Conservation (phyloP, 148 eudicot genomes). For the Pouteria glomerata region DNA sequence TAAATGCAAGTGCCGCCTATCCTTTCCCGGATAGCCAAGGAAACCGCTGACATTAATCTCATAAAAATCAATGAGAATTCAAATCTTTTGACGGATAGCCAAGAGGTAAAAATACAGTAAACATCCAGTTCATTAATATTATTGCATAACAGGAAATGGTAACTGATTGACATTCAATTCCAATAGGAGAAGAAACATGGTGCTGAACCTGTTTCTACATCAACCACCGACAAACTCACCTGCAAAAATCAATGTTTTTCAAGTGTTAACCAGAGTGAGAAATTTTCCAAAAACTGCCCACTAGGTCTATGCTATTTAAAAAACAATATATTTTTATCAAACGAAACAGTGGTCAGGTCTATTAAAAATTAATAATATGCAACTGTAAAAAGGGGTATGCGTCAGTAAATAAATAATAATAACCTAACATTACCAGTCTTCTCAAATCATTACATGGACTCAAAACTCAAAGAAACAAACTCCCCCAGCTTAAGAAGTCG, state of each 20-base stretch:
- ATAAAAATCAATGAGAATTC: background rate
- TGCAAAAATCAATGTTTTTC: background rate
- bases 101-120: background rate
- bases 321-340: no score
- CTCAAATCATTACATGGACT: no score
- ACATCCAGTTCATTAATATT: constrained; percentile 6
- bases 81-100: background rate
- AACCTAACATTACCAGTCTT: no score
- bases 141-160: constrained; percentile 8
- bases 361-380: background rate
- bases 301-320: background rate
- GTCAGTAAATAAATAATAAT: no score
- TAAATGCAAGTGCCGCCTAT: no score
- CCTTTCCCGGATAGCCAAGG: no score
- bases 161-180: background rate
- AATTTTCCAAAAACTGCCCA: background rate
- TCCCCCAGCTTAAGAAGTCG: no score
- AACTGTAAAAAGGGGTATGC: no score
- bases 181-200: constrained; percentile 1
- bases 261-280: background rate
- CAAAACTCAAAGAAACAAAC: no score
- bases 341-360: background rate
- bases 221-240: constrained; percentile 2
- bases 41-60: no score
- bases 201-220: background rate